A percentile compares a stretch with the other conserved stretches of the same genome.
These are phyloP conservation scores for Sporothrix inflata DNA, from an alignment of 2,329 filamentous ascomycete genomes.

Conservation along the genomic window DNA sequence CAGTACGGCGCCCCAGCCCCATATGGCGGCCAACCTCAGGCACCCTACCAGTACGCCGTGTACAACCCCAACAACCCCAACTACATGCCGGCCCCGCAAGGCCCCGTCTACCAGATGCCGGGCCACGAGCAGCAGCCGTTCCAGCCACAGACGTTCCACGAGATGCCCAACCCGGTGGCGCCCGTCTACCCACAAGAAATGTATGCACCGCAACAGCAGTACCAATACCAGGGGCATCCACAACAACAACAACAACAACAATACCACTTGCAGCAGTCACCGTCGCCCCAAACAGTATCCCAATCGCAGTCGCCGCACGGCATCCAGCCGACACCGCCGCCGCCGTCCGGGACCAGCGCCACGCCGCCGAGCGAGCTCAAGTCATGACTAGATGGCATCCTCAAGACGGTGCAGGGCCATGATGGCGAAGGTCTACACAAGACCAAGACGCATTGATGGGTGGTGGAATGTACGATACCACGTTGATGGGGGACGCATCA, in stretches of 20 bases:
- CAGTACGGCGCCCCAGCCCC: no score
- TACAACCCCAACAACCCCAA: not conserved
- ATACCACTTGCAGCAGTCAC: not conserved
- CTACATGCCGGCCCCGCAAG: not conserved
- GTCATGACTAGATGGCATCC: not conserved
- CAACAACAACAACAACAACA: not conserved
- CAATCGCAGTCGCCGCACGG: not conserved
- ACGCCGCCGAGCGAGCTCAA: conserved; percentile 11
- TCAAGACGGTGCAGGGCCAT: not conserved
- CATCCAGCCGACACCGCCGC: not conserved
- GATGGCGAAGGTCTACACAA: not conserved
- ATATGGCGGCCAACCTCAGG: not conserved
- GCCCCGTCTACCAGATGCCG: not conserved
- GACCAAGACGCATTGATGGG: not conserved
- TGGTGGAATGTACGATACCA: not conserved
- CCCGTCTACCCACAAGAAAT: conserved; percentile 11
- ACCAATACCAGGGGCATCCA: not conserved
- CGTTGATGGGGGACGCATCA: not conserved
- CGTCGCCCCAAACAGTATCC: not conserved
- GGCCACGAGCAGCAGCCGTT: not conserved
- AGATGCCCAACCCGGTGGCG: not conserved
- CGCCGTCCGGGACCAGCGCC: not conserved
- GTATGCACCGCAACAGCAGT: not conserved
- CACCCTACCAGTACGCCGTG: not conserved
- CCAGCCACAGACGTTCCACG: not conserved